Base-by-base conservation (phyloP, 495 filamentous ascomycete genomes). In the Sphaerosporella brunnea region DNA sequence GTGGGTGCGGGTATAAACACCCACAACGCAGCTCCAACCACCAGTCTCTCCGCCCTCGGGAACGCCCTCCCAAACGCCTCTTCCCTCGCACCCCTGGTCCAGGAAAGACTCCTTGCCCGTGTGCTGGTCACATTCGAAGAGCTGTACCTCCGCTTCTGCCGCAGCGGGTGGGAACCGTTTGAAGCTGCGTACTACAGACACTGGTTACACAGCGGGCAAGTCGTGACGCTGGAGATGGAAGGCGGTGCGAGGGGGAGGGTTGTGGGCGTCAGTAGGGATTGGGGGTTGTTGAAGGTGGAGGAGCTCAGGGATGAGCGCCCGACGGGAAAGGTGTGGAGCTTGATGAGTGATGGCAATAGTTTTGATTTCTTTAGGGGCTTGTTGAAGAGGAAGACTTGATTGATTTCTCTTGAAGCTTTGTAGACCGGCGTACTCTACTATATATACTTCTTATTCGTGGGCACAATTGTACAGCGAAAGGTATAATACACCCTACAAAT, bases 311-410 rank as follows among this genome's bases (percentile, higher is more conserved):
- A 80, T 36, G 84, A 82, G 53, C 64, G 75, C 50, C 61, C 67
- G 1, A 95, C 84, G 8, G 87, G 88, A 1, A 79, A 73, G 62
- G 68, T 80, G 36, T 87, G 77, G 71, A 74, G 79, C 59, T 65
- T 97, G 63, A 86, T 95, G 67, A 95, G 82, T 63, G 90, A 99
- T 56, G 84, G 84, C 58, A 99, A 99, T 57, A 93, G 85, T 65
- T 99, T 99, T 68, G 92, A 99, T 66, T 99, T 95, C 66, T 88
- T 94, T 63, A 79, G 71, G 60, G 90, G 90, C 0, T 61, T 99
- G 63, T 64, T 97, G 40, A 85, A 74, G 71, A 72, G 78, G 60
- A 95, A 90, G 70, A 42, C 4, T 24, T 42, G 39, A 42, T n/a
- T n/a, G n/a, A n/a, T n/a, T n/a, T n/a, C n/a, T n/a, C n/a, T n/a